A percentile compares a stretch with the other conserved stretches of the same genome.
Conservation (phyloP, 768 basidiomycete species). For the Agaricus sinodeliciosus region DNA sequence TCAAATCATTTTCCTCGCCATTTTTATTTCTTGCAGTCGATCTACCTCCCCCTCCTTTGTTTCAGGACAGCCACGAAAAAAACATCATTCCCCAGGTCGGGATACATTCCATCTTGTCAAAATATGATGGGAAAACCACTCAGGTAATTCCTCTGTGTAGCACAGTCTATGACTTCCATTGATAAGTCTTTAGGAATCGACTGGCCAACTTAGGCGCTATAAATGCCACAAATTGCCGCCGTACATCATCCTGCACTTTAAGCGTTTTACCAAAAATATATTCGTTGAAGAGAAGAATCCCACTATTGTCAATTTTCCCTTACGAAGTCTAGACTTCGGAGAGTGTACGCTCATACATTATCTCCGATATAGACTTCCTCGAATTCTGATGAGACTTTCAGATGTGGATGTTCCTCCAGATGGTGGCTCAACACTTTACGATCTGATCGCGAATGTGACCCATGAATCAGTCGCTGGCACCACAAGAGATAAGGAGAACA, state of each 20-base stretch:
- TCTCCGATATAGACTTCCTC: slow-evolving; percentile 17
- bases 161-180: background rate
- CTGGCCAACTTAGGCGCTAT: slow-evolving; percentile 79
- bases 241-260: slow-evolving; percentile 93
- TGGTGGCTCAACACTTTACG: slow-evolving; percentile 69
- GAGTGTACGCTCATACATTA: slow-evolving; percentile 62
- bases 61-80: slow-evolving; percentile 94
- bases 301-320: slow-evolving; percentile 95
- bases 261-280: slow-evolving; percentile 91
- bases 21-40: slow-evolving; percentile 96
- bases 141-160: slow-evolving; percentile 45
- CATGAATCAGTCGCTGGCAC: slow-evolving; percentile 96
- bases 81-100: slow-evolving; percentile 99
- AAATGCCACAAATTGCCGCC: slow-evolving; percentile 86
- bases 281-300: slow-evolving; percentile 99
- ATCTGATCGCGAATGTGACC: slow-evolving; percentile 92
- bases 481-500: slow-evolving; percentile 85
- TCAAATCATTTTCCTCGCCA: slow-evolving; percentile 78
- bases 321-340: slow-evolving; percentile 85
- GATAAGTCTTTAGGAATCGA: slow-evolving; percentile 56
- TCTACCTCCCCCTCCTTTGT: slow-evolving; percentile 94
- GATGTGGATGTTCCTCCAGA: slow-evolving; percentile 70
- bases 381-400: slow-evolving; percentile 25
- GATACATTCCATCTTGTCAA: slow-evolving; percentile 81
- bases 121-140: slow-evolving; percentile 89